Evolutionary conservation across 176 grass and related monocot species (phyloP), one percentile per base, ranked within the genome.

Genomic region (Phoenix dactylifera): DNA sequence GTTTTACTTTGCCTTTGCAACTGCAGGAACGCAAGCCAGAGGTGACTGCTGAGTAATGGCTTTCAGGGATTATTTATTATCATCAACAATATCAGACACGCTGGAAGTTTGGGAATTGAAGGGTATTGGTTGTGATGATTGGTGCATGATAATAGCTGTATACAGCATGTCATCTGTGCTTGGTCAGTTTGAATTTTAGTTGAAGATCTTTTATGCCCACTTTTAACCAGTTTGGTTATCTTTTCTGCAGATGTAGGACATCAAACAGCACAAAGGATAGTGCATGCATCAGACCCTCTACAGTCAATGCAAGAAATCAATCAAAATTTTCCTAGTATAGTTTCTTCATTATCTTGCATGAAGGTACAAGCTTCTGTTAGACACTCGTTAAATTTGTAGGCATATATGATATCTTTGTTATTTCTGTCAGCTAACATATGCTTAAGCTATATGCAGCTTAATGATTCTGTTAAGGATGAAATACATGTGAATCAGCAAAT

Each of bases 71-170:
- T 91, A 85, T 80, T 75, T 97, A 18, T 76, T 97, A 63, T 97
- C 87, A 67, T 97, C 87, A 57, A 85, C 87, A 66, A 74, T 87
- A n/a, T 83, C 93, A 32, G 83, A 91, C 68, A 83, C 93, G 26
- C 82, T 97, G 66, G 93, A 97, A 88, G 87, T 97, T 60, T 91
- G 93, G 93, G 92, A 97, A 85, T 76, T 97, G 17, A 97, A 97
- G 74, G 92, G 92, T 97, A 76, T 70, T 64, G 29, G 61, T 73
- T 60, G 30, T 61, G 24, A 1, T 30, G 1, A 70, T 73, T 58
- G 26, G 56, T 73, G 3, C 62, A 0, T 24, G 50, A 56, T 85
- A 72, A 61, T 57, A 35, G 28, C 24, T 65, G 18, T 72, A 44
- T 9, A 44, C 35, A 44, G 35, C 35, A 44, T 44, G 9, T 14